Evolutionary conservation across 106 monocot genomes (phyloP), one percentile per base, ranked within the genome.

Genomic region (Phalaenopsis equestris): DNA sequence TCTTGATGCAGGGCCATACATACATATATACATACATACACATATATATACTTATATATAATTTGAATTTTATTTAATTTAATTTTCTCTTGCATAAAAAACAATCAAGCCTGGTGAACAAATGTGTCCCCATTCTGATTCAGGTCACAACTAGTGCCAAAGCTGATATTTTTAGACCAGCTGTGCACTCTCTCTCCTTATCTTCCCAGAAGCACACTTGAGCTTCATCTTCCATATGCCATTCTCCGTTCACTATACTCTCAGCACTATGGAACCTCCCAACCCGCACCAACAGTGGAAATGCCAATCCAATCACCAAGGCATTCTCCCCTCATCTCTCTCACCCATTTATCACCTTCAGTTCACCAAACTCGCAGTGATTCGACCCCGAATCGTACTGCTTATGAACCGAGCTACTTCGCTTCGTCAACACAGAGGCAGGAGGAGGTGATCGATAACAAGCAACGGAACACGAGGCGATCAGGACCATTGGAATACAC

Each of bases 161-260:
- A 99, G 82, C 80, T 99, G 42, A 89, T 92, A 79, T 99, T 99
- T 79, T 80, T 99, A 81, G 94, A 99, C 80, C 94, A 95, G 75
- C 90, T 99, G 58, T 98, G 94, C 58, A 80, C 89, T 15, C 64
- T 98, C 46, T 98, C 94, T 17, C 84, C 87, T 1, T 98, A 91
- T 79, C 88, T 98, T 17, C 98, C 92, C 24, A 86, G 94, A 89
- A 98, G 98, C 91, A 94, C 88, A 3, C 87, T 98, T 8, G 98
- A 98, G 78, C 72, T 84, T 38, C 92, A 98, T 77, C 78, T 98
- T 73, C 98, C 98, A 42, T 98, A 90, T 56, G 85, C 98, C 8
- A 84, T 98, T 78, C 85, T 93, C 9, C 90, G 89, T 41, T 98
- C 98, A 23, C 77, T 95, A 56, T 91, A 91, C 67, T 81, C 81